These are phyloP conservation scores for Sophora flavescens DNA, from an alignment of 306 rosid species.

Conservation along the genomic window DNA sequence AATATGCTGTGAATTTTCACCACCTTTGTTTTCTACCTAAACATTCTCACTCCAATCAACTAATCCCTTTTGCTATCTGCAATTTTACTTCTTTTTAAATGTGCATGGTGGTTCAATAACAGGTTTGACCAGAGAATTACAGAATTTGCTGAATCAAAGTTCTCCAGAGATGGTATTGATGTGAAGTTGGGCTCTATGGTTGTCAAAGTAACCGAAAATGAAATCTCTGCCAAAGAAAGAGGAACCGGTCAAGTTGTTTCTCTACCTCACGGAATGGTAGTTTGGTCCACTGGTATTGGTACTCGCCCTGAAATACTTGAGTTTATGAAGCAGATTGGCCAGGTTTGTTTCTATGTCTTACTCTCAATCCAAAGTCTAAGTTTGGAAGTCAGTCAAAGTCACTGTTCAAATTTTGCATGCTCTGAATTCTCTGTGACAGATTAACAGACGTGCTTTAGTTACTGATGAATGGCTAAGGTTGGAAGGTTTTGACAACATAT, in stretches of 20 bases:
- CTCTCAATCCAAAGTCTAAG: slow-evolving; percentile 9
- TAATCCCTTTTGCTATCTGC: neutral
- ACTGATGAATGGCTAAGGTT: slow-evolving; percentile 99
- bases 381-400: neutral
- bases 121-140: slow-evolving; percentile 98
- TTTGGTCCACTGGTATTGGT: slow-evolving; percentile 96
- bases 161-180: slow-evolving; percentile 82
- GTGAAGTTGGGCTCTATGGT: slow-evolving; percentile 94
- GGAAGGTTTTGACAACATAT: slow-evolving; percentile 78
- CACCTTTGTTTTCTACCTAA: neutral
- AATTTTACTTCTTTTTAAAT: neutral
- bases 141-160: slow-evolving; percentile 86
- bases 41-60: slow-evolving; percentile 1
- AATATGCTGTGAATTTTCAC: neutral
- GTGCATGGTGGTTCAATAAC: slow-evolving; percentile 9
- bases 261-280: slow-evolving; percentile 91
- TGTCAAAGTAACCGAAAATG: slow-evolving; percentile 75
- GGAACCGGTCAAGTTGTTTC: slow-evolving; percentile 52
- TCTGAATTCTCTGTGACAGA: slow-evolving; percentile 51
- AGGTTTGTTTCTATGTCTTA: slow-evolving; percentile 64
- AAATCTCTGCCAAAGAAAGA: slow-evolving; percentile 80
- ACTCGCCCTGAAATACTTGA: slow-evolving; percentile 76
- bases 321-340: slow-evolving; percentile 89
- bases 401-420: slow-evolving; percentile 24
- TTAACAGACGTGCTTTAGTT: slow-evolving; percentile 79